These are phyloP conservation scores for Fusarium dlaminii DNA, from an alignment of 2,329 filamentous ascomycete species.

Conservation along the genomic window DNA sequence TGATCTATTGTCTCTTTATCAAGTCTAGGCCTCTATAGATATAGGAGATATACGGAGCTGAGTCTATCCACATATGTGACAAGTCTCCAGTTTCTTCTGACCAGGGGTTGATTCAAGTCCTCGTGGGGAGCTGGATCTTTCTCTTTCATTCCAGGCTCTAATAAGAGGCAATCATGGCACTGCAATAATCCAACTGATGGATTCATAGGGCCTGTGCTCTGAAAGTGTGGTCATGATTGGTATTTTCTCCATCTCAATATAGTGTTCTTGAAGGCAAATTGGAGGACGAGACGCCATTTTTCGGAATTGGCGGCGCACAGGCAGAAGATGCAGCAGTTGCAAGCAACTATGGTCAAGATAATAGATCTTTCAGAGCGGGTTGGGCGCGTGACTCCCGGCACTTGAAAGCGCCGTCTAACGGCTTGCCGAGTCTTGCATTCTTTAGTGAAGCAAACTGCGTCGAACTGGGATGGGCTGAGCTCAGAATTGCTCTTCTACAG, in stretches of 20 bases:
- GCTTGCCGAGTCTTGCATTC: constrained; percentile 17
- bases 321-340: not conserved
- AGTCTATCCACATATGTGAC: constrained; percentile 3
- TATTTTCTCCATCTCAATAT: not conserved
- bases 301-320: constrained; percentile 5
- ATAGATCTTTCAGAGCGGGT: constrained; percentile 4
- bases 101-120: not conserved
- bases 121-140: not conserved
- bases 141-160: not conserved
- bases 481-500: not conserved
- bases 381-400: constrained; percentile 18
- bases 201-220: not conserved
- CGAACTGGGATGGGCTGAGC: not conserved
- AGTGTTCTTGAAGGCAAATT: constrained; percentile 15
- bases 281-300: constrained; percentile 6
- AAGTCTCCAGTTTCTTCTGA: constrained; percentile 7
- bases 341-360: not conserved
- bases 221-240: not conserved
- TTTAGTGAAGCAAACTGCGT: constrained; percentile 9
- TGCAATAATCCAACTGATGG: not conserved
- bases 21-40: not conserved
- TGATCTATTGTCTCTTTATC: not conserved
- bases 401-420: constrained; percentile 27
- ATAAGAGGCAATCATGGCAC: not conserved
- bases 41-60: not conserved